A percentile compares a stretch with the other conserved stretches of the same genome.
phyloP scores from a whole-genome alignment of 257 asterid species.

The Gardenia jasminoides region DNA sequence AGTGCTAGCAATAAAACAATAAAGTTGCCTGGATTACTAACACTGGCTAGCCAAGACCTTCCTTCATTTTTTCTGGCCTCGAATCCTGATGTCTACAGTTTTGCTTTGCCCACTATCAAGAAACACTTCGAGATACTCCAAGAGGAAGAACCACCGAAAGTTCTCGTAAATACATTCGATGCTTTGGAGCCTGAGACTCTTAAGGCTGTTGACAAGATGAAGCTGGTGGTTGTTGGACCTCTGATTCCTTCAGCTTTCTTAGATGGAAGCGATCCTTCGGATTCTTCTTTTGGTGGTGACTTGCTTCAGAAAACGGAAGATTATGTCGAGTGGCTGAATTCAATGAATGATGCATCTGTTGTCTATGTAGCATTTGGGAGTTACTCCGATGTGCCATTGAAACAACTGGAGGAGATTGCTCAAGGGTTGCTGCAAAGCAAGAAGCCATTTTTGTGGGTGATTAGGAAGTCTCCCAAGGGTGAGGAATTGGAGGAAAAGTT shows the following conservation, averaged over 20 bases:
- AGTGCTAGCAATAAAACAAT: not conserved
- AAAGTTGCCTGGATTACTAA: not conserved
- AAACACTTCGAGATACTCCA: slow-evolving; percentile 44
- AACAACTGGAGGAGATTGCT: slow-evolving; percentile 29
- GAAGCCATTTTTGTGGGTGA: slow-evolving; percentile 33
- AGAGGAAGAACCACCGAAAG: slow-evolving; percentile 27
- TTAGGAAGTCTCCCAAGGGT: slow-evolving; percentile 6
- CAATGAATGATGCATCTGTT: no score
- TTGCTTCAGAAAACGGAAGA: no score
- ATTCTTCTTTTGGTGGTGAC: no score
- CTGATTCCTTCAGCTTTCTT: slow-evolving; percentile 41
- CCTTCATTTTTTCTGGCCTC: slow-evolving; percentile 3
- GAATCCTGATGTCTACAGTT: slow-evolving; percentile 3
- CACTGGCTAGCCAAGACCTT: not conserved
- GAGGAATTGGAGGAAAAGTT: no score
- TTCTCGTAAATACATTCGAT: slow-evolving; percentile 50
- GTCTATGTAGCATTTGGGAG: no score
- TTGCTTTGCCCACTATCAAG: slow-evolving; percentile 27
- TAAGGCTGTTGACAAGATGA: slow-evolving; percentile 19
- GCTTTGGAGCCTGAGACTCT: slow-evolving; percentile 33
- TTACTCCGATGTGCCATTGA: slow-evolving; percentile 19
- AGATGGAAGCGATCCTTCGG: slow-evolving; percentile 38
- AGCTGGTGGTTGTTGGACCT: slow-evolving; percentile 40
- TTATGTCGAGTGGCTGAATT: no score
- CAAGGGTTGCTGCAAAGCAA: slow-evolving; percentile 20